These are phyloP conservation scores for Calcarisporium arbuscula DNA, from an alignment of 2,329 filamentous ascomycete genomes.

Conservation along the genomic window DNA sequence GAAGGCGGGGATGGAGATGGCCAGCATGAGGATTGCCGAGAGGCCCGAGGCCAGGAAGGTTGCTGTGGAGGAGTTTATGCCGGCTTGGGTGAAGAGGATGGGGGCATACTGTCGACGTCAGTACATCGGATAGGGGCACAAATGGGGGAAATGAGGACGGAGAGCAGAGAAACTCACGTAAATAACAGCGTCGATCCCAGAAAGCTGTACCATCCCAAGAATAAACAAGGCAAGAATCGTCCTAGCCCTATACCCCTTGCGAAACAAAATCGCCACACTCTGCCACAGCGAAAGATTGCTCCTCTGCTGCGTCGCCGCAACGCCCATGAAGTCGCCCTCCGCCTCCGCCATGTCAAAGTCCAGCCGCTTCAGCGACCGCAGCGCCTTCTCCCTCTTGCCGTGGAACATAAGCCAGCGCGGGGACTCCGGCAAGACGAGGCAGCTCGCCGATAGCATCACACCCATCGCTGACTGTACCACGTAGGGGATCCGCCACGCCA, in stretches of 20 bases:
- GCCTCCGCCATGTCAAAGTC: slow-evolving; percentile 36
- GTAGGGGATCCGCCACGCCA: slow-evolving; percentile 53
- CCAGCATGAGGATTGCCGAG: slow-evolving; percentile 50
- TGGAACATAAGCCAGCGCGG: slow-evolving; percentile 49
- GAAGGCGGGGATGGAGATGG: slow-evolving; percentile 46
- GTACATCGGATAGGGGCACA: no score
- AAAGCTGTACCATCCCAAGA: slow-evolving; percentile 53
- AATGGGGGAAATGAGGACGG: no score
- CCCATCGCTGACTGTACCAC: slow-evolving; percentile 29
- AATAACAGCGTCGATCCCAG: slow-evolving; percentile 55
- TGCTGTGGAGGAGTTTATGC: slow-evolving; percentile 43
- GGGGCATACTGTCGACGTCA: no score
- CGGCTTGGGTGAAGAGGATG: slow-evolving; percentile 52
- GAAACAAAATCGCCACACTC: slow-evolving; percentile 19
- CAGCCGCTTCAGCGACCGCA: slow-evolving; percentile 29
- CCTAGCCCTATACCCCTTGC: slow-evolving; percentile 32
- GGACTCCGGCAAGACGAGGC: slow-evolving; percentile 39
- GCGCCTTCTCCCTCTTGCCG: slow-evolving; percentile 37
- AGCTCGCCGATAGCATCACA: slow-evolving; percentile 19
- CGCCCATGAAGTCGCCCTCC: slow-evolving; percentile 22
- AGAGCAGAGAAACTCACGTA: no score
- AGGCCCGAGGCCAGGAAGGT: slow-evolving; percentile 54
- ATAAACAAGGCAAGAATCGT: slow-evolving; percentile 50
- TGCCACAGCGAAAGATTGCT: slow-evolving; percentile 20
- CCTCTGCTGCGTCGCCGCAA: slow-evolving; percentile 9